Evolutionary conservation across 2,329 filamentous ascomycete genomes (phyloP), one percentile per base, ranked within the genome.

Genomic region (Delphinella strobiligena): DNA sequence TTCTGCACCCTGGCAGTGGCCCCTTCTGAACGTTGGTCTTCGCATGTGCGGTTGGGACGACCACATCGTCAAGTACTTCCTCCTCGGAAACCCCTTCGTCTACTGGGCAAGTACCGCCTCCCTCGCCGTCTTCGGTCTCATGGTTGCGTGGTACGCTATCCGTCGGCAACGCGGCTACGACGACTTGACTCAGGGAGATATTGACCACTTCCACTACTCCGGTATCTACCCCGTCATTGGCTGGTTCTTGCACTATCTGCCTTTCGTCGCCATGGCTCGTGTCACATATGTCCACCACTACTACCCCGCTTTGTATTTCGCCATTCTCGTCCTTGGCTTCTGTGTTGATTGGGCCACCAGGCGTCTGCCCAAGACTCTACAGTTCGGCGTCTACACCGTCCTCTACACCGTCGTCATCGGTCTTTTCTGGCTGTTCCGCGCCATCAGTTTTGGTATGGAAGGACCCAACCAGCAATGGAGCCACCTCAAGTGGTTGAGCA

Each of bases 271-370:
- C 56, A 98, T 98, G 93, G 91, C 87, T 9, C 85, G 91, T 71
- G 91, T 98, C 45, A 98, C 91, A 12, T 98, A 98, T 56, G 91
- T 98, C 40, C 91, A 98, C 62, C 91, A 98, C 68, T 98, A 98
- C 71, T 98, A 96, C 62, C 91, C 91, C 9, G 91, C 91, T 8
- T 75, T 98, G 9, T 98, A 96, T 69, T 98, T 96, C 61, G 88
- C 91, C 52, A 94, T 98, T 49, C 69, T 98, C 34, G 77, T 75
- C 12, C 77, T 88, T 46, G 89, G 88, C 39, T 98, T 98, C 72
- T 74, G 87, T 50, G 65, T 83, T 40, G 87, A 96, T 61, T 96
- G 85, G 80, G 69, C 80, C 47, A 75, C 86, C 34, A 73, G 79
- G 48, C 78, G 74, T 52, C 67, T 84, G 48, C 72, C 69, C 50